A percentile compares a stretch with the other conserved stretches of the same genome.
Conservation (phyloP, 2,329 filamentous ascomycete genomes). For the Monosporascus ibericus region DNA sequence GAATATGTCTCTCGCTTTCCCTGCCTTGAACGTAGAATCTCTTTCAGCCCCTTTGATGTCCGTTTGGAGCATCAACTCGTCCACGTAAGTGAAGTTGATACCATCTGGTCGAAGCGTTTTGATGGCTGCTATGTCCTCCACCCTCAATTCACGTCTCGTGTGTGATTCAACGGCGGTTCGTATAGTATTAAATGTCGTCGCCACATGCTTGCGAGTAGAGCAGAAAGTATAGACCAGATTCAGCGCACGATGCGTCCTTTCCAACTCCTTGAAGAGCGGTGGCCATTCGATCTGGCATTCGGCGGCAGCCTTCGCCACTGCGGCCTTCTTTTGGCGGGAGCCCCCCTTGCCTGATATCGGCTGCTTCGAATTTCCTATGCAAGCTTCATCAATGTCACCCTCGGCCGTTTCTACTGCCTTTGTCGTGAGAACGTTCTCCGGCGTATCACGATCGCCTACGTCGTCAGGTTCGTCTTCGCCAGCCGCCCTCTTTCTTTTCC, state of each 20-base stretch:
- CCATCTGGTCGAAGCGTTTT: constrained; percentile 70
- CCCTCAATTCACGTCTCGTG: constrained; percentile 60
- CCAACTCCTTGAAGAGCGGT: constrained; percentile 62
- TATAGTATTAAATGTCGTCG: constrained; percentile 87
- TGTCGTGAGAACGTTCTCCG: constrained; percentile 1
- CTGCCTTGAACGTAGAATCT: constrained; percentile 58
- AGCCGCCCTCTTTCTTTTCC: constrained; percentile 32
- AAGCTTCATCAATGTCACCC: background rate
- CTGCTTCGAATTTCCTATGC: constrained; percentile 1
- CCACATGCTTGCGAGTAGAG: constrained; percentile 83
- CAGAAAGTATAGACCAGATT: constrained; percentile 95
- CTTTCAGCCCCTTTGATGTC: constrained; percentile 64
- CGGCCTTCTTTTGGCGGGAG: constrained; percentile 15
- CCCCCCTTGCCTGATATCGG: constrained; percentile 1
- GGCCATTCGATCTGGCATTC: constrained; percentile 59
- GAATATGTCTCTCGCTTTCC: constrained; percentile 44
- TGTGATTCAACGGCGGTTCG: constrained; percentile 79
- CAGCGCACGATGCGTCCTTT: constrained; percentile 73
- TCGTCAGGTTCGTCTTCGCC: constrained; percentile 15
- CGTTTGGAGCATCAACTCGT: constrained; percentile 76
- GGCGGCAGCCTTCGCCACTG: constrained; percentile 9
- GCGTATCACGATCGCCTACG: background rate
- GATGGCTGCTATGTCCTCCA: constrained; percentile 79
- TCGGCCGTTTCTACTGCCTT: background rate
- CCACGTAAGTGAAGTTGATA: constrained; percentile 80